phyloP scores from a whole-genome alignment of 176 grass and related monocot species.

The Carex littledalei region DNA sequence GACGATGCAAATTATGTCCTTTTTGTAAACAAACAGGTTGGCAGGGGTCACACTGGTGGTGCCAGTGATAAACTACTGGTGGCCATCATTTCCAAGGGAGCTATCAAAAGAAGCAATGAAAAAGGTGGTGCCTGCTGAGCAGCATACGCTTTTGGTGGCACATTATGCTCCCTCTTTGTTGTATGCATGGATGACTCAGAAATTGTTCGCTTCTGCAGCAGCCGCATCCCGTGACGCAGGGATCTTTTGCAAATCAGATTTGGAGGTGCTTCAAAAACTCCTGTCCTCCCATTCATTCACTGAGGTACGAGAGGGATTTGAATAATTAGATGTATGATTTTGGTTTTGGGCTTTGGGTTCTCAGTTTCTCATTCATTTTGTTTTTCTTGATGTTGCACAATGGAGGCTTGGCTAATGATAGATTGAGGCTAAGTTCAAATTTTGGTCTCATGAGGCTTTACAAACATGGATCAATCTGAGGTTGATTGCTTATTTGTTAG shows the following conservation, averaged over 20 bases:
- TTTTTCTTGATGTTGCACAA: background rate
- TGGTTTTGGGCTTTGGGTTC: background rate
- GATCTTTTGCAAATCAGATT: constrained; percentile 50
- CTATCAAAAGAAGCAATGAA: constrained; percentile 53
- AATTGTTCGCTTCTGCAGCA: constrained; percentile 54
- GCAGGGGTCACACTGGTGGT: constrained; percentile 58
- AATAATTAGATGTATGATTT: constrained; percentile 4
- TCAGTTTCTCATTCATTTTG: background rate
- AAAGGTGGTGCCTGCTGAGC: constrained; percentile 42
- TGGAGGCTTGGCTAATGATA: background rate
- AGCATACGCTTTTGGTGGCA: constrained; percentile 53
- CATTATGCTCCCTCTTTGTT: constrained; percentile 62
- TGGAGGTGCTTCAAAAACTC: constrained; percentile 54
- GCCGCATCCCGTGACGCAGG: constrained; percentile 39
- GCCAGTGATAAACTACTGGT: constrained; percentile 80
- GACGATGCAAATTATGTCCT: background rate
- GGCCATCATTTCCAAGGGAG: constrained; percentile 54
- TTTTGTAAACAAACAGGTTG: constrained; percentile 29
- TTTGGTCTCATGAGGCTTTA: background rate
- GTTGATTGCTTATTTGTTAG: background rate
- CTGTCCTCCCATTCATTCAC: background rate
- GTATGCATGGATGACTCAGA: constrained; percentile 78
- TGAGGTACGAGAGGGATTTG: background rate
- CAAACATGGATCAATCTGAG: background rate
- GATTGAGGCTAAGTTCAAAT: background rate